Conservation (phyloP, 768 basidiomycete species). For the Tricholoma hemisulphureum region DNA sequence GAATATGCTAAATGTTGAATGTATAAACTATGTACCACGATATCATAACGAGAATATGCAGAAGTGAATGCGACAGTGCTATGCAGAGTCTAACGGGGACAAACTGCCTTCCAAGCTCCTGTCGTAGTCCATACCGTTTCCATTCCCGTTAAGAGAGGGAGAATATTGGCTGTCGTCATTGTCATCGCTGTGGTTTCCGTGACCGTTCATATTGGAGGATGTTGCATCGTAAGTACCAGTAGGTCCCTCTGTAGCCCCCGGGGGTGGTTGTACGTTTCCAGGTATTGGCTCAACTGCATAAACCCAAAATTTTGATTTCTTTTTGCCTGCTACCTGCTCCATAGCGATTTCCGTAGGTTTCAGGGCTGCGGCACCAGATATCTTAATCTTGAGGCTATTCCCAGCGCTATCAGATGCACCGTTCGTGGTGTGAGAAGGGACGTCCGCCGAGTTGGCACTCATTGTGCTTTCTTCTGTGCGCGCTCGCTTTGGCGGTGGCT, state of each 20-base stretch:
- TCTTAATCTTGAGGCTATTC: slow-evolving; percentile 47
- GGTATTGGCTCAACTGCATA: slow-evolving; percentile 78
- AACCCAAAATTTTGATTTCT: slow-evolving; percentile 85
- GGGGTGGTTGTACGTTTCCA: slow-evolving; percentile 27
- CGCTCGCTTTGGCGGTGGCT: slow-evolving; percentile 62
- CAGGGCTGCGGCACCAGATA: slow-evolving; percentile 60
- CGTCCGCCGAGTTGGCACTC: slow-evolving; percentile 52
- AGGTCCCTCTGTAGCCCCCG: slow-evolving; percentile 13
- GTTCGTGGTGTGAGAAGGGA: slow-evolving; percentile 30
- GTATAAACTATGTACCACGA: slow-evolving; percentile 3
- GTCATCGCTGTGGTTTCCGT: slow-evolving; percentile 8
- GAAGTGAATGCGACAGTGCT: slow-evolving; percentile 16
- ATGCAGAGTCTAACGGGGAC: slow-evolving; percentile 41
- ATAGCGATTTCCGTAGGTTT: slow-evolving; percentile 73
- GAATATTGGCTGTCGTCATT: slow-evolving; percentile 7
- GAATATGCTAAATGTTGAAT: slow-evolving; percentile 8
- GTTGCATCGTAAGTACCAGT: slow-evolving; percentile 14
- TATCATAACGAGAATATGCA: background rate
- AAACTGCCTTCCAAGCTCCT: slow-evolving; percentile 39
- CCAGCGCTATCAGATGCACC: slow-evolving; percentile 22
- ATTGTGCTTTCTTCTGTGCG: slow-evolving; percentile 74
- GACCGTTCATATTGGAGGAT: slow-evolving; percentile 4
- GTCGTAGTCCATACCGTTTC: slow-evolving; percentile 26
- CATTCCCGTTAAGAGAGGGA: slow-evolving; percentile 11
- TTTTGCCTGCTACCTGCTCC: slow-evolving; percentile 76